Conservation (phyloP, 2,329 filamentous ascomycete species). For the Pyrenochaeta sp. region DNA sequence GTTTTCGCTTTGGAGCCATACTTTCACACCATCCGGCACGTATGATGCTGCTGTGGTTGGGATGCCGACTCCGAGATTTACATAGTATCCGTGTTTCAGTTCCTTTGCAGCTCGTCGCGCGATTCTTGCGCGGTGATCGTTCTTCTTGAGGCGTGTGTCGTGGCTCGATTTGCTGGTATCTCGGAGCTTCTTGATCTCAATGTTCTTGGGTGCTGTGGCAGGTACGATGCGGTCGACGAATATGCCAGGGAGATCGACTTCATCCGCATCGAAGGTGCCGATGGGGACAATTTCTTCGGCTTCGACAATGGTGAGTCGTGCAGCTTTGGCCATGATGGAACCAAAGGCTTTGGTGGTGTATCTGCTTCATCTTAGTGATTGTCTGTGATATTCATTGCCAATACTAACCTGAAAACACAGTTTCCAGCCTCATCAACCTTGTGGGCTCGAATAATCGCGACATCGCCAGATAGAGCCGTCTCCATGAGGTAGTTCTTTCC, state of each 20-base stretch:
- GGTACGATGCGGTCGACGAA: slow-evolving; percentile 91
- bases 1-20: slow-evolving; percentile 64
- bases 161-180: slow-evolving; percentile 24
- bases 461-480: slow-evolving; percentile 75
- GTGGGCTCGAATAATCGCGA: slow-evolving; percentile 77
- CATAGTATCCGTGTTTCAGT: slow-evolving; percentile 95
- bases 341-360: slow-evolving; percentile 49
- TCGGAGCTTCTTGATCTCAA: slow-evolving; percentile 63
- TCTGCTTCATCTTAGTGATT: slow-evolving; percentile 16
- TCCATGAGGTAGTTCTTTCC: slow-evolving; percentile 80
- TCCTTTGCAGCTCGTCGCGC: slow-evolving; percentile 85
- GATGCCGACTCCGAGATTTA: slow-evolving; percentile 91
- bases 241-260: slow-evolving; percentile 87
- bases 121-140: slow-evolving; percentile 72
- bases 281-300: slow-evolving; percentile 93
- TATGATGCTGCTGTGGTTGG: slow-evolving; percentile 88
- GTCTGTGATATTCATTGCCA: background rate
- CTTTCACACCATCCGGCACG: slow-evolving; percentile 66
- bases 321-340: slow-evolving; percentile 80
- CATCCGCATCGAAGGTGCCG: slow-evolving; percentile 81
- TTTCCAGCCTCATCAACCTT: slow-evolving; percentile 81
- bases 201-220: slow-evolving; percentile 77
- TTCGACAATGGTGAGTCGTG: slow-evolving; percentile 89
- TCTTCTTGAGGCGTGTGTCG: slow-evolving; percentile 16
- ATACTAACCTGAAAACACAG: slow-evolving; percentile 67